These are phyloP conservation scores for Alternaria arbusti DNA, from an alignment of 2,329 filamentous ascomycete genomes.

Conservation along the genomic window DNA sequence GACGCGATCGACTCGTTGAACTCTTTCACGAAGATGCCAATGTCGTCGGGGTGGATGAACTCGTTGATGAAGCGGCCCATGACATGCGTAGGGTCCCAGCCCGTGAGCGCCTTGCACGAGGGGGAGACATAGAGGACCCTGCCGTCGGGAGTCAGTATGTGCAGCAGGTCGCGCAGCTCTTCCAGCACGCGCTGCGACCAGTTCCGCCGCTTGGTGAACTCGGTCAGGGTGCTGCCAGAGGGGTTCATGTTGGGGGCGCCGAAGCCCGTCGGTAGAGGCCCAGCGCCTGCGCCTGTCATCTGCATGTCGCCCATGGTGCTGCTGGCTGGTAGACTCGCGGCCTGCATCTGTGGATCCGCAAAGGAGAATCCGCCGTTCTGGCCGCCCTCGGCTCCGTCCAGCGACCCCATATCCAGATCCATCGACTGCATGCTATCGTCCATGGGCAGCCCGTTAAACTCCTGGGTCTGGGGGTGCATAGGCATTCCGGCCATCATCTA, in stretches of 20 bases:
- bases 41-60: conserved; percentile 85
- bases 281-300: conserved; percentile 58
- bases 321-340: conserved; percentile 31
- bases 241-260: conserved; percentile 53
- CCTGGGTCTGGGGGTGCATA: conserved; percentile 31
- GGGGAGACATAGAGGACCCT: conserved; percentile 86
- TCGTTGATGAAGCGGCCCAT: conserved; percentile 79
- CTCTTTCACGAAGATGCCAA: conserved; percentile 80
- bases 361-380: conserved; percentile 29
- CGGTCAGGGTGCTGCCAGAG: conserved; percentile 64
- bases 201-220: conserved; percentile 71
- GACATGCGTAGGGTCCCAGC: conserved; percentile 74
- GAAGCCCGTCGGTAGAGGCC: conserved; percentile 63
- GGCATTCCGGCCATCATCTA: conserved; percentile 39
- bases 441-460: conserved; percentile 46
- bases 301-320: conserved; percentile 35
- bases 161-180: conserved; percentile 85
- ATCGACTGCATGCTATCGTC: conserved; percentile 55
- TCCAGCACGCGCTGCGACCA: conserved; percentile 91
- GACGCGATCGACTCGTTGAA: conserved; percentile 88
- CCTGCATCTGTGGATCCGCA: conserved; percentile 36
- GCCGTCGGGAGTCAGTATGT: conserved; percentile 85
- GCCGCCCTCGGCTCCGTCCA: conserved; percentile 30
- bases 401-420: conserved; percentile 51
- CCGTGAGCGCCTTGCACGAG: conserved; percentile 75